Conservation (phyloP, 306 rosid genomes). For the Luffa acutangula region DNA sequence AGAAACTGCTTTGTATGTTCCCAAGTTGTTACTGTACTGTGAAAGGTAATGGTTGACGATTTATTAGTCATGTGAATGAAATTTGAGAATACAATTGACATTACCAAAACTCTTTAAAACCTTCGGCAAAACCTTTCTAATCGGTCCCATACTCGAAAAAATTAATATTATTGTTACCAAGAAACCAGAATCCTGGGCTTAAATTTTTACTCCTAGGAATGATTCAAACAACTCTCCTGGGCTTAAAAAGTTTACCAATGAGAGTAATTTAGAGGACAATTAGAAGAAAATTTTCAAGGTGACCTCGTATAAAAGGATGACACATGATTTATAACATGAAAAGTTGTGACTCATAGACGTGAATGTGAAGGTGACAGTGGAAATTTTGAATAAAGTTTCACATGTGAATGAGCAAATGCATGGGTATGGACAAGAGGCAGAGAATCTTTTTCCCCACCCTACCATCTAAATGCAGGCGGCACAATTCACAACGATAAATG, state of each 20-base stretch:
- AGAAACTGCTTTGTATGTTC: not conserved
- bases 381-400: not conserved
- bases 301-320: not conserved
- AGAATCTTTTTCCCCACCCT: constrained; percentile 1
- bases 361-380: not conserved
- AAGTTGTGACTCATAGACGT: not conserved
- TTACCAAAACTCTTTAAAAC: not conserved
- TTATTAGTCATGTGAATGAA: not conserved
- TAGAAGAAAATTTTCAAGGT: not conserved
- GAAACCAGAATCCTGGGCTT: not conserved
- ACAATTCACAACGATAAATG: not conserved
- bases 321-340: not conserved
- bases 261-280: not conserved
- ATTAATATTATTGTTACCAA: not conserved
- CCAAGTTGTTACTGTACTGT: not conserved
- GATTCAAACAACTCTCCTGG: not conserved
- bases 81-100: not conserved
- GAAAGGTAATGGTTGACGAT: not conserved
- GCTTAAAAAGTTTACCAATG: not conserved
- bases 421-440: not conserved
- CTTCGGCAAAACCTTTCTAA: not conserved
- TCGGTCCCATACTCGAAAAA: not conserved
- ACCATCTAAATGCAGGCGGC: not conserved
- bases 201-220: not conserved
- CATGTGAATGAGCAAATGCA: not conserved